Percentiles rank a stretch among this genome's conserved stretches.
These are phyloP conservation scores for Mayamaea pseudoterrestris DNA, from an alignment of 108 stramenopile genomes.

Conservation along the genomic window DNA sequence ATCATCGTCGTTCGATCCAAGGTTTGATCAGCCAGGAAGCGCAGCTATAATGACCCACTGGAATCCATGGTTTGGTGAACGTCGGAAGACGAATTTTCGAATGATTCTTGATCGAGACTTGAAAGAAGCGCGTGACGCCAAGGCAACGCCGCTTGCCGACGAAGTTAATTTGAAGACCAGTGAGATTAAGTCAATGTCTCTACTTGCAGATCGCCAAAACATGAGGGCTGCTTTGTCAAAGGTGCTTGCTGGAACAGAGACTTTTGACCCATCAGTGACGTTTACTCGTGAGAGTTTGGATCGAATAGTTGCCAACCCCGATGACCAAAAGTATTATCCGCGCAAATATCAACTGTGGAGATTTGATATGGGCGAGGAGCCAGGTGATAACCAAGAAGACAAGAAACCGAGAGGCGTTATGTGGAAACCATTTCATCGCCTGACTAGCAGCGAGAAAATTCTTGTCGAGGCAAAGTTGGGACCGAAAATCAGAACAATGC, in stretches of 20 bases:
- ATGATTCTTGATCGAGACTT: no score
- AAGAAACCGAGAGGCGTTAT: conserved; percentile 2
- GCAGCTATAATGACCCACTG: conserved; percentile 39
- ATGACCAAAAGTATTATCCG: conserved; percentile 54
- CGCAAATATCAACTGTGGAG: conserved; percentile 51
- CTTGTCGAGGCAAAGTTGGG: conserved; percentile 57
- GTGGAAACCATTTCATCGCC: conserved; percentile 56
- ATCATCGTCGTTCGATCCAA: conserved; percentile 11
- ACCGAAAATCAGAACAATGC: conserved; percentile 44
- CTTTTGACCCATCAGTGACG: no score
- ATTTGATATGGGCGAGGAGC: conserved; percentile 21
- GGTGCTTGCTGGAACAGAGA: no score
- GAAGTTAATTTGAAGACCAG: no score
- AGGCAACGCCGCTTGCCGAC: no score
- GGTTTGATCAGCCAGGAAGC: conserved; percentile 32
- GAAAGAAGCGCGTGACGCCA: not conserved
- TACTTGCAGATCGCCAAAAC: no score
- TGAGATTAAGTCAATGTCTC: no score
- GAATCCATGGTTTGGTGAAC: conserved; percentile 54
- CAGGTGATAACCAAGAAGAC: not conserved
- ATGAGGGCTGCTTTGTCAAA: no score
- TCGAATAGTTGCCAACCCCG: conserved; percentile 27
- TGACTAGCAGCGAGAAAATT: conserved; percentile 30
- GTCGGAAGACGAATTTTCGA: conserved; percentile 19
- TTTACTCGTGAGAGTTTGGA: no score